Base-by-base conservation (phyloP, 2,329 filamentous ascomycete species). In the Aspergillus udagawae region DNA sequence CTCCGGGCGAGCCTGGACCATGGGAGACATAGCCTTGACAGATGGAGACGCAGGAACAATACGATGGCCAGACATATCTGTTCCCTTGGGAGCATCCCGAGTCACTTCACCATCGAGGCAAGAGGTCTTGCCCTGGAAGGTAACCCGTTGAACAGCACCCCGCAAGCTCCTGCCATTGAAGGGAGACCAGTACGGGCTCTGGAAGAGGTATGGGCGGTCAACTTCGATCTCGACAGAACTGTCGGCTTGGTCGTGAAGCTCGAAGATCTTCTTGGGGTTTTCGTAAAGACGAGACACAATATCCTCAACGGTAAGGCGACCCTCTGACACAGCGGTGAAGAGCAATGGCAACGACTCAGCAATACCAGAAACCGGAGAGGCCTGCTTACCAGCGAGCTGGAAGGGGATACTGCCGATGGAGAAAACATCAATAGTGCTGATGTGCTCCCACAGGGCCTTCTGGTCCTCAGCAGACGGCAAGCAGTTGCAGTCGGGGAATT, bases 211-310 rank as follows among this genome's bases (percentile, higher is more conserved):
- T 1, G 86, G 82, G 48, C 89, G 84, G 70, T 91, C 89, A 65
- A 92, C 80, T 74, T 92, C 89, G 23, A 90, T 82, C 77, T 92
- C 89, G 38, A 92, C 81, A 4, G 83, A 84, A 41, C 87, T 86
- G 57, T 86, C 86, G n/a, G 82, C 75, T 74, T 92, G 89, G 65
- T 92, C 89, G 63, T 92, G 89, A 52, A 92, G 82, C 77, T 92
- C 89, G 65, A 92, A 92, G 66, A 92, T 92, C 70, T 84, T 83
- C 77, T 88, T 89, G 2, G 89, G 89, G 70, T 91, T 92, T 69
- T 90, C 86, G 70, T 92, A 88, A 49, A 92, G 81, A 45, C 87
- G 85, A 55, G 76, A 70, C 69, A 84, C 87, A 70, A 92, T 82
- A 68, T 92, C 89, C 32, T 92, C 88, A 38, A 92, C 75, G 3